Evolutionary conservation across 192 early-diverging fungal species (phyloP).

Genomic region (Backusella tuberculispora): DNA sequence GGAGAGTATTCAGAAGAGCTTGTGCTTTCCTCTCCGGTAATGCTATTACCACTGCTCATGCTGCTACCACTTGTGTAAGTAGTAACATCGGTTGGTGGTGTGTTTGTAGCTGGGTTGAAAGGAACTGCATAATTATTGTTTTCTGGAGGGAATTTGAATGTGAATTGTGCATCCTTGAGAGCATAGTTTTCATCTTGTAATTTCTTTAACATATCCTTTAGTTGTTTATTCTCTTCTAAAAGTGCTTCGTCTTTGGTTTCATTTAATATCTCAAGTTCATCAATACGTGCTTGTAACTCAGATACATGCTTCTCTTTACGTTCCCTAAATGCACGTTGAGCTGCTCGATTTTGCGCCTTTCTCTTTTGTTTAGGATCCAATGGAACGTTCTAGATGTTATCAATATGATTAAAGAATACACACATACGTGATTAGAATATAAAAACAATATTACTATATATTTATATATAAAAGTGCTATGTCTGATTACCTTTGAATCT

Average conservation of each 20-base stretch:
- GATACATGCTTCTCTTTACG: conserved; percentile 82
- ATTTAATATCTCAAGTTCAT: conserved; percentile 65
- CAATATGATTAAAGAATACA: not conserved
- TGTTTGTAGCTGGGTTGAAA: not conserved
- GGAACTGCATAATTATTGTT: not conserved
- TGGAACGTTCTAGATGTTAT: not conserved
- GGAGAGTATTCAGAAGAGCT: conserved; percentile 11
- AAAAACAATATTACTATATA: no score
- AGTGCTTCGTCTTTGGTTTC: conserved; percentile 50
- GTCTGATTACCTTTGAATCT: not conserved
- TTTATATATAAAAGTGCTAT: not conserved
- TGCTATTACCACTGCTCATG: conserved; percentile 16
- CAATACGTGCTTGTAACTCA: conserved; percentile 74
- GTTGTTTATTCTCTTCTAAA: conserved; percentile 50
- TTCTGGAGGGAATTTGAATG: conserved; percentile 53
- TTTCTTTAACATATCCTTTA: conserved; percentile 55
- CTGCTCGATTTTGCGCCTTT: conserved; percentile 44
- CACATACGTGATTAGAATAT: no score
- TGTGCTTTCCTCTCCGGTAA: conserved; percentile 4
- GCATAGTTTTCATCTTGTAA: conserved; percentile 59
- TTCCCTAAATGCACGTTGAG: conserved; percentile 58
- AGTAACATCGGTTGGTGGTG: not conserved
- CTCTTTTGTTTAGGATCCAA: conserved; percentile 43
- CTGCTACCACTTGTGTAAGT: conserved; percentile 20
- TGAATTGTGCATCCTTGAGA: conserved; percentile 57